phyloP scores from a whole-genome alignment of 192 early-diverging fungal genomes.

The Coemansia sp. region DNA sequence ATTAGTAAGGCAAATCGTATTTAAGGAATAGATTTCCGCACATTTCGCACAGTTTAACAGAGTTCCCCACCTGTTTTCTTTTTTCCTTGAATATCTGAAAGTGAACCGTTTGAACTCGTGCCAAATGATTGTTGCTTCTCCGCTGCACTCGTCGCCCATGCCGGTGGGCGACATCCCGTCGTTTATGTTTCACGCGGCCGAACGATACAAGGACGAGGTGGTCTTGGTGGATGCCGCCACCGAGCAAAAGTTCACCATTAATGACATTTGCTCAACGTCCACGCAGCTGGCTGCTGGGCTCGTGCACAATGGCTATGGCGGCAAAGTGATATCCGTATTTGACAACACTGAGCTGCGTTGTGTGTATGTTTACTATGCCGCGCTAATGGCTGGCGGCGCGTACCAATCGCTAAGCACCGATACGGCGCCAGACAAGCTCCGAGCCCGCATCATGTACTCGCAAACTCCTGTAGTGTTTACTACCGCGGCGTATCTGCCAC shows the following conservation, averaged over 20 bases:
- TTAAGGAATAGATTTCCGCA: background rate
- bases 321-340: slow-evolving; percentile 34
- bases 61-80: background rate
- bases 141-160: slow-evolving; percentile 27
- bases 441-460: slow-evolving; percentile 21
- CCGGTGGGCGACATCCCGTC: slow-evolving; percentile 49
- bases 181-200: slow-evolving; percentile 40
- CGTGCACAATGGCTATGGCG: slow-evolving; percentile 17
- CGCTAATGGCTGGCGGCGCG: slow-evolving; percentile 43
- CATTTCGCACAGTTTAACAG: background rate
- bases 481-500: slow-evolving; percentile 14
- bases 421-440: slow-evolving; percentile 10
- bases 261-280: slow-evolving; percentile 35
- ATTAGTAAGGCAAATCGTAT: background rate
- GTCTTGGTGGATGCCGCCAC: slow-evolving; percentile 41
- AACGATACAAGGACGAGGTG: slow-evolving; percentile 26
- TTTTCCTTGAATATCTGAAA: background rate
- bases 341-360: slow-evolving; percentile 37
- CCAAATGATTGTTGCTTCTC: slow-evolving; percentile 43
- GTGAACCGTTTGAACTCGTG: background rate
- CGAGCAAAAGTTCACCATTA: slow-evolving; percentile 34
- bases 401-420: slow-evolving; percentile 47
- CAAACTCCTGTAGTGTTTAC: slow-evolving; percentile 35
- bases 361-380: slow-evolving; percentile 48
- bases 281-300: slow-evolving; percentile 40